Evolutionary conservation across 345 rosid species (phyloP).

Genomic region (Syzygium grande): DNA sequence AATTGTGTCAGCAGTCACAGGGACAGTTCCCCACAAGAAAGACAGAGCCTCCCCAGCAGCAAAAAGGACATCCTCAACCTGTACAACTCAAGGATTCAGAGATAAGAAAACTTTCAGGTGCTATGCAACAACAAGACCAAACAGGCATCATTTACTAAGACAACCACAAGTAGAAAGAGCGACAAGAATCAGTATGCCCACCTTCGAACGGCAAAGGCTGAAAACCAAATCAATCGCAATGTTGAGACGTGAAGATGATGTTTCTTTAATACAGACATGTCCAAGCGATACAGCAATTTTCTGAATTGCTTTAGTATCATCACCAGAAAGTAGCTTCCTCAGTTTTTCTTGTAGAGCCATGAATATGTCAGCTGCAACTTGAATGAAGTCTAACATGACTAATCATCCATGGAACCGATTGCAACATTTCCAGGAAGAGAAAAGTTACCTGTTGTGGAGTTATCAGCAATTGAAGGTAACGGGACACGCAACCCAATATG

Average conservation of each 20-base stretch:
- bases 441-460: slow-evolving; percentile 54
- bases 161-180: not conserved
- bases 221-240: slow-evolving; percentile 70
- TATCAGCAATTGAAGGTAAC: slow-evolving; percentile 48
- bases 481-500: slow-evolving; percentile 74
- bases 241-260: slow-evolving; percentile 51
- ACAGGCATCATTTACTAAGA: not conserved
- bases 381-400: not conserved
- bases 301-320: slow-evolving; percentile 76
- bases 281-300: slow-evolving; percentile 76
- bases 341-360: slow-evolving; percentile 56
- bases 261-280: slow-evolving; percentile 69
- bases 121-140: not conserved
- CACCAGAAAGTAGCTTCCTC: slow-evolving; percentile 75
- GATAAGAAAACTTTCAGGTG: slow-evolving; percentile 1
- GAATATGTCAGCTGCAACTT: slow-evolving; percentile 55
- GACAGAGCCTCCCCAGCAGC: slow-evolving; percentile 96
- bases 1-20: slow-evolving; percentile 81
- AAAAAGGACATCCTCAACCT: slow-evolving; percentile 96
- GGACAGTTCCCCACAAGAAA: slow-evolving; percentile 91
- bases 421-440: not conserved
- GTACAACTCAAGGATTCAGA: slow-evolving; percentile 19
- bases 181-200: slow-evolving; percentile 7
- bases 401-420: not conserved
- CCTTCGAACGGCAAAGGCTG: slow-evolving; percentile 87